Conservation (phyloP, 78 protist genomes). For the Protostelium mycophagum region DNA sequence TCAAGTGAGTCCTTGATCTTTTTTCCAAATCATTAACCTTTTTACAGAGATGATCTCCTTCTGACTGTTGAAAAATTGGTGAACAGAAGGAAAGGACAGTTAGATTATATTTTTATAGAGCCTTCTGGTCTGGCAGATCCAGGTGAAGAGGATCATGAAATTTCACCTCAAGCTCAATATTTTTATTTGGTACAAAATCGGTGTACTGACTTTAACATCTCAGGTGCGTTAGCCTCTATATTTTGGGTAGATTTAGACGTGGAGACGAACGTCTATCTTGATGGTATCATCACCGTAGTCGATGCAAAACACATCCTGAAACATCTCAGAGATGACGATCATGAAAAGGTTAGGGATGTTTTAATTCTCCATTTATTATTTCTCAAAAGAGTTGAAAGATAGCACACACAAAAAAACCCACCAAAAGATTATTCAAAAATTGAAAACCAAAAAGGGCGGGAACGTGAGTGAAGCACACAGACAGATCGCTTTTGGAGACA, state of each 20-base stretch:
- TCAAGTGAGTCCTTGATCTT: constrained; percentile 15
- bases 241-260: constrained; percentile 68
- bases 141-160: neutral
- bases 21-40: neutral
- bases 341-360: neutral
- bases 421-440: too few relatives aligned
- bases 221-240: neutral
- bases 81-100: constrained; percentile 8
- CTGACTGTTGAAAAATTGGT: constrained; percentile 39
- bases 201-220: too few relatives aligned
- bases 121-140: constrained; percentile 77
- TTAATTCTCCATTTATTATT: too few relatives aligned
- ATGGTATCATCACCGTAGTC: constrained; percentile 66
- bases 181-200: too few relatives aligned
- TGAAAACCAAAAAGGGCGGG: neutral
- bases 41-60: constrained; percentile 32
- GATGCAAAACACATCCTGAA: constrained; percentile 54
- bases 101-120: constrained; percentile 70
- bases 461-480: constrained; percentile 36
- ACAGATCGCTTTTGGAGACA: constrained; percentile 70
- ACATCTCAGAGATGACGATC: constrained; percentile 19
- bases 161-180: neutral
- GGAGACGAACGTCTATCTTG: constrained; percentile 27
- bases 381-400: neutral
- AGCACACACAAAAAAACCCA: neutral